Evolutionary conservation across 129 eudicot species (phyloP).

Genomic region (Flaveria linearis): DNA sequence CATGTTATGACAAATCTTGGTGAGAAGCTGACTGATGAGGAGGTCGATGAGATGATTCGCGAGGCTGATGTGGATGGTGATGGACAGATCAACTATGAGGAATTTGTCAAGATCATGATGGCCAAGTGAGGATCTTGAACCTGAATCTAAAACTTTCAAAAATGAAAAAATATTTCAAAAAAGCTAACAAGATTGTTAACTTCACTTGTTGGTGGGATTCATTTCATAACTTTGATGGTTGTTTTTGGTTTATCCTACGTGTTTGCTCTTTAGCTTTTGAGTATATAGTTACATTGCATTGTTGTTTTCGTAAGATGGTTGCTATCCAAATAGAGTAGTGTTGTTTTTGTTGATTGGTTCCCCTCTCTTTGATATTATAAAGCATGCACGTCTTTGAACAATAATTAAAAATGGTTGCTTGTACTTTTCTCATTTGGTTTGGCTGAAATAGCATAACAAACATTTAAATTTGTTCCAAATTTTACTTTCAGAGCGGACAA

Average conservation of each 20-base stretch:
- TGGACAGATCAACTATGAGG: constrained; percentile 88
- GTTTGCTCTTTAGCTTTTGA: constrained; percentile 39
- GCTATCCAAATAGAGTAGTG: background rate
- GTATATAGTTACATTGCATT: background rate
- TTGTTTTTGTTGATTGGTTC: constrained; percentile 2
- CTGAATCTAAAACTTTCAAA: constrained; percentile 26
- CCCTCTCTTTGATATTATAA: background rate
- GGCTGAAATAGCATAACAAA: background rate
- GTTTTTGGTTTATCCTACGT: constrained; percentile 44
- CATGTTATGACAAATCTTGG: constrained; percentile 88
- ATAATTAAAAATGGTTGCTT: background rate
- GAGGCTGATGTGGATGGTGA: constrained; percentile 86
- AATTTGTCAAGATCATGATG: constrained; percentile 89
- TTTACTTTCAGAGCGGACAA: constrained; percentile 77
- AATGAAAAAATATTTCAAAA: constrained; percentile 22
- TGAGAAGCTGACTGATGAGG: constrained; percentile 78
- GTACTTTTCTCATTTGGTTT: background rate
- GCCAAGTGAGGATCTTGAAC: constrained; percentile 68
- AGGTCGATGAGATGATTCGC: constrained; percentile 78
- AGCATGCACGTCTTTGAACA: background rate
- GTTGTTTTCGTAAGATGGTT: background rate
- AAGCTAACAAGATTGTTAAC: constrained; percentile 37
- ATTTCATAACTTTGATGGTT: constrained; percentile 42
- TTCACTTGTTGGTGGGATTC: constrained; percentile 48
- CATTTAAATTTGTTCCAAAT: background rate